Conservation (phyloP, 2,329 filamentous ascomycete genomes). For the Ramularia endophylla region DNA sequence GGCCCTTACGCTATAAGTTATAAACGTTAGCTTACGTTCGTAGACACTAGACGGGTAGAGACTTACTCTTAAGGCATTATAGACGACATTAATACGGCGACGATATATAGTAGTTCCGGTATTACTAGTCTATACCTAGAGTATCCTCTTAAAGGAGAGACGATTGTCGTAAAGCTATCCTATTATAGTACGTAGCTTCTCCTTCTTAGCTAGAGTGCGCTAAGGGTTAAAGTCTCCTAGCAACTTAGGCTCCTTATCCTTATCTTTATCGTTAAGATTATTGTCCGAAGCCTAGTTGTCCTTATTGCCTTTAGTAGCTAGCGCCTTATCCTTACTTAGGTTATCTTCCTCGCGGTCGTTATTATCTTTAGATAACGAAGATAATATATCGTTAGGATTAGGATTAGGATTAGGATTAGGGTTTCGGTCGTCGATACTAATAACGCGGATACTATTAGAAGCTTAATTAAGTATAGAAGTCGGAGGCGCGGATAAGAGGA, state of each 20-base stretch:
- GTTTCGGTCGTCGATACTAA: too few species aligned
- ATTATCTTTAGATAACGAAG: too few species aligned
- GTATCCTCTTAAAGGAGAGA: neutral
- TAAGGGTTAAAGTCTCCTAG: neutral
- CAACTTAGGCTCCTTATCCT: neutral
- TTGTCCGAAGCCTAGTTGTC: neutral
- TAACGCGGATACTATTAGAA: too few species aligned
- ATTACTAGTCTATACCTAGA: neutral
- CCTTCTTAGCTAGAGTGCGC: neutral
- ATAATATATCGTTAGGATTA: too few species aligned
- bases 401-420: too few species aligned
- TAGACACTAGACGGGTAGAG: too few species aligned
- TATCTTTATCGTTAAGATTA: neutral
- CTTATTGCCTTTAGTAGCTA: neutral
- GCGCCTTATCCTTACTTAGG: neutral
- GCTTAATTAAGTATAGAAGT: too few species aligned
- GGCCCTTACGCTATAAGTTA: neutral
- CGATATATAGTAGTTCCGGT: neutral
- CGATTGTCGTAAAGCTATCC: neutral
- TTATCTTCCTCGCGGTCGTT: neutral
- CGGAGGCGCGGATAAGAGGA: too few species aligned
- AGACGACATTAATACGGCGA: neutral
- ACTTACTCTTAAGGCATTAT: neutral
- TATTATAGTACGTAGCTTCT: neutral
- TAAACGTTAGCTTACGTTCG: too few species aligned